Base-by-base conservation (phyloP, 2,329 filamentous ascomycete species). In the Moelleriella libera region DNA sequence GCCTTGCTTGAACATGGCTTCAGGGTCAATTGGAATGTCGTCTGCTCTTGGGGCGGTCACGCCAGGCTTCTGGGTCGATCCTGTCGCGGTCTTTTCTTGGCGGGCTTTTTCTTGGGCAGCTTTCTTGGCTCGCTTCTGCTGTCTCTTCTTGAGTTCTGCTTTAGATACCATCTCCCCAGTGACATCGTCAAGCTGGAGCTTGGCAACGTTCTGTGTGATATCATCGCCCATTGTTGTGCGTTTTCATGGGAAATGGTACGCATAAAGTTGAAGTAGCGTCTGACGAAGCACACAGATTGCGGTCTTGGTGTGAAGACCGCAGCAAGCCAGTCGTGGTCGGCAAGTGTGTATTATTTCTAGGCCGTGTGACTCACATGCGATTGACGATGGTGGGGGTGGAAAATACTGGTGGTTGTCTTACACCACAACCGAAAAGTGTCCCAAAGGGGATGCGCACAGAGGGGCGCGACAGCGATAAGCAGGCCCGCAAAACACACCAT, bases 1-100 rank as follows among this genome's bases (percentile, higher is more conserved):
- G 40, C 85, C 85, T 58, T 80, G 75, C 67, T 86, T 85, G 71
- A 89, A 90, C 76, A 89, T 88, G 53, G 75, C 71, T 52, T 85
- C 74, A 0, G 74, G 69, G 52, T 79, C 76, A n/a, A 51, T 43
- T 21, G 47, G 46, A 9, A 47, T 49, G 21, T 56, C 63, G 57
- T 75, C 75, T 47, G 42, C 69, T 48, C 50, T 55, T 9, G 48
- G 37, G 2, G 44, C 30, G 30, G 49, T 52, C 30, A 31, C 34
- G 2, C 47, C 40, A 34, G 47, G 10, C 68, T 57, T 72, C 69
- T 8, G 70, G 68, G 50, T 66, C 63, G 47, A 50, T 40, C 76
- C 46, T 45, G 85, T 83, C 30, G 80, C 84, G 51, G 80, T 80
- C 80, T 94, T 94, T 70, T 88, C 85, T 63, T 87, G 78, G 54